phyloP scores from a whole-genome alignment of 768 basidiomycete genomes.

The Podaxis pistillaris region DNA sequence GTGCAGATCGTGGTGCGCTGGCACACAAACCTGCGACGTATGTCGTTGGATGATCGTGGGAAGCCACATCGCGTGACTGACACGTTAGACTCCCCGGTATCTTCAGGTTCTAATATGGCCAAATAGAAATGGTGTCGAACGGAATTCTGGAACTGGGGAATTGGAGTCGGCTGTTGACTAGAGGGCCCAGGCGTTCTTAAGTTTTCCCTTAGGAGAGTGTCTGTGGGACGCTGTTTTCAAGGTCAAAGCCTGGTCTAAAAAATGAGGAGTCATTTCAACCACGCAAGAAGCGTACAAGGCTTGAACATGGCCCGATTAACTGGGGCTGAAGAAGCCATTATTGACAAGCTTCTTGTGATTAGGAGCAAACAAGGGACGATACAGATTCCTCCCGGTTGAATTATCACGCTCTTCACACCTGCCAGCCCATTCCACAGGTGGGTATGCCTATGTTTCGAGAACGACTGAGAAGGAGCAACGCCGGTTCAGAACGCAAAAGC shows the following conservation, averaged over 20 bases:
- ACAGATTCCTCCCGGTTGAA: background rate
- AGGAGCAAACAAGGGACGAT: background rate
- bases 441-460: background rate
- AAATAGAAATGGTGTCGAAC: background rate
- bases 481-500: background rate
- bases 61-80: constrained; percentile 27
- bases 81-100: constrained; percentile 23
- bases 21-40: constrained; percentile 23
- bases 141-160: background rate
- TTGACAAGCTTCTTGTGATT: background rate
- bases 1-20: constrained; percentile 28
- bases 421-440: background rate
- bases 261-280: too few relatives aligned
- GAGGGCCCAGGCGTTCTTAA: too few relatives aligned
- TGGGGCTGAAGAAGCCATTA: background rate
- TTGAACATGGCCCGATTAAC: background rate
- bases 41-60: constrained; percentile 26
- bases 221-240: too few relatives aligned
- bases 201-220: too few relatives aligned
- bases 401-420: background rate
- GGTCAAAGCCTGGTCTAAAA: too few relatives aligned
- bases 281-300: too few relatives aligned
- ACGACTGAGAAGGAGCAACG: background rate
- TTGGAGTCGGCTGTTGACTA: background rate
- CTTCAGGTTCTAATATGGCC: background rate